Evolutionary conservation across 805 yeast species (phyloP).

Genomic region (Debaryomyces hansenii): DNA sequence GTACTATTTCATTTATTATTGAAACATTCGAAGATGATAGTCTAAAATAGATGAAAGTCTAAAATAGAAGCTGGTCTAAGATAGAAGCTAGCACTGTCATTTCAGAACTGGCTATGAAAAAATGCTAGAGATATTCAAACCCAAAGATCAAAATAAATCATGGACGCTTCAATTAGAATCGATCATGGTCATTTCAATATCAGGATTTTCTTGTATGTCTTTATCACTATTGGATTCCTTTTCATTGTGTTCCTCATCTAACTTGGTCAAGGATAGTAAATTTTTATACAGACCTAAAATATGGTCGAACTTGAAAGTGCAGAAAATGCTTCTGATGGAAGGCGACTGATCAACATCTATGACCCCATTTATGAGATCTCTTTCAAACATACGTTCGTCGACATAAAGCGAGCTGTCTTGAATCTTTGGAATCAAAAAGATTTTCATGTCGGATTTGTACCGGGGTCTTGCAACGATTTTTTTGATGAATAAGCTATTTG

Average conservation of each 20-base stretch:
- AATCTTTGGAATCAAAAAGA: constrained; percentile 51
- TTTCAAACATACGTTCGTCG: constrained; percentile 48
- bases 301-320: constrained; percentile 17
- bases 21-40: too few relatives aligned
- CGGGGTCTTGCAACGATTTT: constrained; percentile 61
- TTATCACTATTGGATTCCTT: neutral
- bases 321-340: constrained; percentile 14
- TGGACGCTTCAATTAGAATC: too few relatives aligned
- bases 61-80: too few relatives aligned
- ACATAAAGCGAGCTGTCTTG: constrained; percentile 42
- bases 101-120: too few relatives aligned
- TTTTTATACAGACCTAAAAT: constrained; percentile 10
- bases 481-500: constrained; percentile 52
- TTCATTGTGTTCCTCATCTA: neutral
- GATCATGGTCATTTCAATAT: too few relatives aligned
- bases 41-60: too few relatives aligned
- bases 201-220: neutral
- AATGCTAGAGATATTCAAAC: too few relatives aligned
- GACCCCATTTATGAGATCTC: constrained; percentile 53
- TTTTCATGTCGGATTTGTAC: constrained; percentile 62
- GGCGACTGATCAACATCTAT: constrained; percentile 31
- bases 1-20: too few relatives aligned
- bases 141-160: too few relatives aligned
- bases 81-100: too few relatives aligned
- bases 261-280: constrained; percentile 2